Evolutionary conservation across 2,329 filamentous ascomycete genomes (phyloP), one percentile per base, ranked within the genome.

Genomic region (Aspergillus sp.): DNA sequence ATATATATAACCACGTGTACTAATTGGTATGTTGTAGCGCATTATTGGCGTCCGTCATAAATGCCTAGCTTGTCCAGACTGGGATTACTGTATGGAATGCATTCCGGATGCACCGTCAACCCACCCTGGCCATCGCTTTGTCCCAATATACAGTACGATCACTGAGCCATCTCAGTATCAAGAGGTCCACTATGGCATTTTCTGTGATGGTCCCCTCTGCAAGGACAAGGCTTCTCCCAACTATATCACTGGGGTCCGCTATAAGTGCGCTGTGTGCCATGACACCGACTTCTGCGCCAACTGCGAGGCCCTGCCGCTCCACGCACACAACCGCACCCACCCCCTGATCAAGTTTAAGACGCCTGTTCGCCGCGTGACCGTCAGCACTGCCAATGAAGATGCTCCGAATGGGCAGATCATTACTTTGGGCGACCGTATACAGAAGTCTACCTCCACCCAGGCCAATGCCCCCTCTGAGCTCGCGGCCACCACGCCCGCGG

Each of bases 341-440:
- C 93, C 93, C 29, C 74, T 98, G 57, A 89, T 98, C 74, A 96
- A 95, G 73, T 89, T 98, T 75, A 94, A 88, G 78, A 94, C 87
- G 2, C 86, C 91, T 7, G 85, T 98, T 42, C 86, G 88, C 56
- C 85, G 87, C 56, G 87, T 95, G 33, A 90, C 81, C 52, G 86
- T 98, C 44, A 90, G 82, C 43, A 97, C 91, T 6, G 77, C 85
- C 53, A 85, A 85, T 45, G 88, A 94, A 68, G 82, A 88, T 57
- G 78, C 78, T 49, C 74, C 82, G 56, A 85, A 85, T 43, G 75
- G 80, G 49, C 70, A 69, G 39, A 77, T 86, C 62, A 77, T 79
- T n/a, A 65, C 75, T 34, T 82, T 94, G 77, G 89, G 89, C 45
- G 89, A 95, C 61, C 36, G 36, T 39, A 76, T 53, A 12, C 55